phyloP scores from a whole-genome alignment of 495 filamentous ascomycete genomes.

The Talaromyces ruber region DNA sequence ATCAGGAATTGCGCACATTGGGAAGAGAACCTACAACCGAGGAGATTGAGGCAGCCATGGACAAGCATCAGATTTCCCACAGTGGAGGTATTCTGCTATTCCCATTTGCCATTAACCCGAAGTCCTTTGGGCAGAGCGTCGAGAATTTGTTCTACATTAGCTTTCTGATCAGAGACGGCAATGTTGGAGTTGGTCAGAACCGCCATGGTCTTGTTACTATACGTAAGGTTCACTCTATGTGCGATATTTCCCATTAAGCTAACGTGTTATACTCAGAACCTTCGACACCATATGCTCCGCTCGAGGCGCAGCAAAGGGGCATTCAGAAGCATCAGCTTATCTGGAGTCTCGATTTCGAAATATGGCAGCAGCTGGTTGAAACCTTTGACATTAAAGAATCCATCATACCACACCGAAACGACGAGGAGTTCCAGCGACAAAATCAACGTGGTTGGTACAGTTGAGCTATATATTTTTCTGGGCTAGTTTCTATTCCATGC shows the following conservation, averaged over 20 bases:
- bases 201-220: slow-evolving; percentile 59
- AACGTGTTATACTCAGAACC: slow-evolving; percentile 26
- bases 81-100: slow-evolving; percentile 67
- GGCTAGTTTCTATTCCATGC: neutral
- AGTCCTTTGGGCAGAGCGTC: slow-evolving; percentile 87
- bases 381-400: slow-evolving; percentile 64
- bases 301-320: slow-evolving; percentile 37
- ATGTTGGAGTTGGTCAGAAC: slow-evolving; percentile 56
- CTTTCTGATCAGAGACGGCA: slow-evolving; percentile 86
- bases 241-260: neutral
- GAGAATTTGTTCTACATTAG: slow-evolving; percentile 97
- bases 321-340: slow-evolving; percentile 72
- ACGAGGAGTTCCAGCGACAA: slow-evolving; percentile 44
- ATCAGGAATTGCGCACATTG: slow-evolving; percentile 18
- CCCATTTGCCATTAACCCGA: slow-evolving; percentile 78
- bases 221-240: slow-evolving; percentile 41
- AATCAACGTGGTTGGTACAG: slow-evolving; percentile 71
- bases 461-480: slow-evolving; percentile 19
- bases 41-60: slow-evolving; percentile 36
- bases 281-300: slow-evolving; percentile 27
- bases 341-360: slow-evolving; percentile 72
- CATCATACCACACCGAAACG: slow-evolving; percentile 77
- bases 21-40: slow-evolving; percentile 27
- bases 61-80: slow-evolving; percentile 44
- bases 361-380: slow-evolving; percentile 68